phyloP scores from a whole-genome alignment of 2,329 filamentous ascomycete species.

The Aspergillus sp. region DNA sequence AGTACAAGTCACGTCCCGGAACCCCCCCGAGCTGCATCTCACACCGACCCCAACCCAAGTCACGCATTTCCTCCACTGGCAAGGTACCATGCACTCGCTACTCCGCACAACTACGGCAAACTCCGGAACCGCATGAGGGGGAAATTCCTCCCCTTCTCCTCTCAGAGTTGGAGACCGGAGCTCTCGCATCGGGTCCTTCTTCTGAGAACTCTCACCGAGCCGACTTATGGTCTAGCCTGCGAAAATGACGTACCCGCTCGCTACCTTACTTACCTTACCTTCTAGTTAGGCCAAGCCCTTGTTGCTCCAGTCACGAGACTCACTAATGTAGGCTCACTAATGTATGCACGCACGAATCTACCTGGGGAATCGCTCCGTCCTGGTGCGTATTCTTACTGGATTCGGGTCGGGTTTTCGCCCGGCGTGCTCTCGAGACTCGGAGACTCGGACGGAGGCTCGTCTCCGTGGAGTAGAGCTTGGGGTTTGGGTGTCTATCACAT shows the following conservation, averaged over 20 bases:
- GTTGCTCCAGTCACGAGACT: not conserved
- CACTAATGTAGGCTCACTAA: not conserved
- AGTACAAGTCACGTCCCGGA: too few relatives aligned
- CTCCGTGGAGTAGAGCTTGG: not conserved
- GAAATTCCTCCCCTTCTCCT: not conserved
- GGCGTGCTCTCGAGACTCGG: not conserved
- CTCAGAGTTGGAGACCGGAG: not conserved
- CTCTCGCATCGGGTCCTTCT: too few relatives aligned
- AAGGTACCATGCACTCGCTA: not conserved
- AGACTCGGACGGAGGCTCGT: too few relatives aligned
- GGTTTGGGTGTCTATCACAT: too few relatives aligned
- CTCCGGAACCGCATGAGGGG: slow-evolving; percentile 13
- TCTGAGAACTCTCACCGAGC: not conserved
- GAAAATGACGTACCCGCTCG: not conserved
- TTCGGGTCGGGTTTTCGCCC: not conserved
- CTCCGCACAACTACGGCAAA: slow-evolving; percentile 12
- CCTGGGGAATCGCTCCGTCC: too few relatives aligned
- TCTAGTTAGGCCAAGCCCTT: not conserved
- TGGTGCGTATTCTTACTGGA: not conserved
- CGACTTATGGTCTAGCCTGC: not conserved
- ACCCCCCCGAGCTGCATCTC: too few relatives aligned
- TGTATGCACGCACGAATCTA: too few relatives aligned
- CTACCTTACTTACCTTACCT: not conserved
- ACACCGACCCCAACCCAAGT: too few relatives aligned
- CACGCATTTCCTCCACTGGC: too few relatives aligned